These are phyloP conservation scores for Apiospora kogelbergensis DNA, from an alignment of 2,329 filamentous ascomycete species.

Conservation along the genomic window DNA sequence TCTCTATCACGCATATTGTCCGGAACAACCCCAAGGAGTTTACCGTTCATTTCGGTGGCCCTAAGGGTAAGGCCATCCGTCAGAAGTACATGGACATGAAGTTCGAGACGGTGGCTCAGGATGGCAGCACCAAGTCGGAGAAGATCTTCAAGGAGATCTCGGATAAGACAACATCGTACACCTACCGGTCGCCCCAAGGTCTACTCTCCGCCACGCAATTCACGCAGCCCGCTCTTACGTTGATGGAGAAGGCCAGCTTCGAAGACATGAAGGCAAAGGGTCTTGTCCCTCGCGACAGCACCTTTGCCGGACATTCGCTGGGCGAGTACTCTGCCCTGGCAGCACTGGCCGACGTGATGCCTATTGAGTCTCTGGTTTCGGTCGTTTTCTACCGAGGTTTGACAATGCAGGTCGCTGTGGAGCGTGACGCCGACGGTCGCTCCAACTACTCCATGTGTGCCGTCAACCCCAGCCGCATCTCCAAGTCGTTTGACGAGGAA, in stretches of 20 bases:
- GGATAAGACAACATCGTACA: constrained; percentile 92
- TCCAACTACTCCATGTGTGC: constrained; percentile 99
- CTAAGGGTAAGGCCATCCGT: constrained; percentile 93
- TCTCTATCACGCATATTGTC: constrained; percentile 98
- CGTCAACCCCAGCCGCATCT: constrained; percentile 97
- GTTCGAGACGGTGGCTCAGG: constrained; percentile 92
- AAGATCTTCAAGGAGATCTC: constrained; percentile 99
- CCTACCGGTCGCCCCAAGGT: constrained; percentile 91
- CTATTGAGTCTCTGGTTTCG: constrained; percentile 97
- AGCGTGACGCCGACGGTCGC: constrained; percentile 87
- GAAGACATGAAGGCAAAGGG: constrained; percentile 99
- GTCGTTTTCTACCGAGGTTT: constrained; percentile 99
- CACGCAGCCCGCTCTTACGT: constrained; percentile 92
- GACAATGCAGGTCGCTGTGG: constrained; percentile 98
- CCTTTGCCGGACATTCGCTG: constrained; percentile 95
- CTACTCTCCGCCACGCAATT: constrained; percentile 97
- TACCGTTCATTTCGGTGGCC: constrained; percentile 96
- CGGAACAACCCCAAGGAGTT: constrained; percentile 99
- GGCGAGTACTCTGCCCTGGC: constrained; percentile 98
- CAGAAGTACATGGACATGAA: constrained; percentile 99
- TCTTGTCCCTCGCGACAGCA: constrained; percentile 92
- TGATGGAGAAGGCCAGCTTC: constrained; percentile 99
- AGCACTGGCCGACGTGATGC: constrained; percentile 96
- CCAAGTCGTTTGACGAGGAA: constrained; percentile 97
- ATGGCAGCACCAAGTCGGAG: constrained; percentile 94